Evolutionary conservation across 495 filamentous ascomycete genomes (phyloP), one percentile per base, ranked within the genome.

Genomic region (Xylaria longipes): DNA sequence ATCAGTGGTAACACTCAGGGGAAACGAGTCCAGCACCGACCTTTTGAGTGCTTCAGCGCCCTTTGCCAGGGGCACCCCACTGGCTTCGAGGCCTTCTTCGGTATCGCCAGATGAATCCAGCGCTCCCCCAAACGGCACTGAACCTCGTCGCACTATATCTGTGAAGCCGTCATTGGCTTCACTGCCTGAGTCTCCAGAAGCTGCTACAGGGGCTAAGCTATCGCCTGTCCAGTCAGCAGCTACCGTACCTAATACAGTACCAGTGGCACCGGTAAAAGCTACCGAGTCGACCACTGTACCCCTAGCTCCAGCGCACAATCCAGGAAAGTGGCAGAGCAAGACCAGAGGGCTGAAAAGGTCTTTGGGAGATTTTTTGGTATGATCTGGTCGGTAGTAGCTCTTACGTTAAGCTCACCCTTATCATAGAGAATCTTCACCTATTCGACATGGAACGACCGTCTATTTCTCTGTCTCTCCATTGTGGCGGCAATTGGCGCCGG

Each of bases 401-500:
- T n/a, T 43, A 8, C 14, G 27, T 57, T 22, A 33, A 9, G 17
- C 68, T 70, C 45, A 70, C 56, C 4, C 4, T 33, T 48, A 5
- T 2, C 8, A n/a, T 68, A 86, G 84, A 81, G 84, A 56, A 85
- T 86, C 37, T 86, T 85, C 65, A 77, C 82, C 20, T 86, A 83
- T 71, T 82, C 84, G 60, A 84, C 84, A 78, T 82, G 78, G 80
- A 73, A 74, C 46, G 84, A 86, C 76, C 81, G 72, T 50, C 11
- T 82, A 9, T 64, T 84, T 15, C 74, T 86, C n/a, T 65, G 76
- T 7, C 75, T 80, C 17, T 80, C 86, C 4, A 65, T 82, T 5
- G n/a, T 81, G 15, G 81, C 82, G 1, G 84, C 86, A 1, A 82
- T 89, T 68, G 85, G 82, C 3, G 80, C 84, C 15, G 87, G 87